phyloP scores from a whole-genome alignment of 768 basidiomycete genomes.

The Suillus occidentalis region DNA sequence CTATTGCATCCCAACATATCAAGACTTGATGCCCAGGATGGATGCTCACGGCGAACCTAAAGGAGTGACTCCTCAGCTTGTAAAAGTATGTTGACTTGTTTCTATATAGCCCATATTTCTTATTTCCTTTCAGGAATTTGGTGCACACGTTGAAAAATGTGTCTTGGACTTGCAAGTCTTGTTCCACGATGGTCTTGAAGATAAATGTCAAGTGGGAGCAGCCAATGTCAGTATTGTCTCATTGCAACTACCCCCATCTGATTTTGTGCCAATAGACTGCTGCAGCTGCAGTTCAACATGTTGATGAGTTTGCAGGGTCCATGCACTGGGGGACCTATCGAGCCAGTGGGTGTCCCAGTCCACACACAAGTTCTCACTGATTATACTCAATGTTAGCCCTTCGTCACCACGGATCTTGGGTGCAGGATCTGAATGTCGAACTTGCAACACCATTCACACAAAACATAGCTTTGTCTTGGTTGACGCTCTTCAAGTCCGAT shows the following conservation, averaged over 20 bases:
- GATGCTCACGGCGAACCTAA: constrained; percentile 41
- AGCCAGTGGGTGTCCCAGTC: constrained; percentile 43
- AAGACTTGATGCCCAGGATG: constrained; percentile 13
- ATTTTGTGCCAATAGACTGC: constrained; percentile 31
- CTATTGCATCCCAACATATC: background rate
- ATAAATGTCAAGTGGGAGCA: constrained; percentile 55
- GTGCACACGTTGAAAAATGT: constrained; percentile 41
- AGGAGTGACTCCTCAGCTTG: constrained; percentile 49
- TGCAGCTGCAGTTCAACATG: constrained; percentile 43
- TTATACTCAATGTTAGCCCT: constrained; percentile 33
- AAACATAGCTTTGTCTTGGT: constrained; percentile 59
- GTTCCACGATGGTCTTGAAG: constrained; percentile 57
- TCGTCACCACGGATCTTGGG: constrained; percentile 54
- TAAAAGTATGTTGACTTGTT: constrained; percentile 31
- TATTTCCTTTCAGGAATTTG: constrained; percentile 42
- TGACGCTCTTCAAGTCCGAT: constrained; percentile 59
- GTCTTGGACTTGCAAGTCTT: constrained; percentile 47
- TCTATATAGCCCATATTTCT: background rate
- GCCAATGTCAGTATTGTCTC: constrained; percentile 21
- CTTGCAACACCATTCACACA: constrained; percentile 56
- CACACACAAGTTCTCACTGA: constrained; percentile 15
- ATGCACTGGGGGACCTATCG: constrained; percentile 66
- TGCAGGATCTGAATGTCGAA: constrained; percentile 61
- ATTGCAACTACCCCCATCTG: background rate
- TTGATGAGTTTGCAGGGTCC: constrained; percentile 48